Evolutionary conservation across 805 yeast genomes (phyloP).

Genomic region (Maudiozyma barnettii): DNA sequence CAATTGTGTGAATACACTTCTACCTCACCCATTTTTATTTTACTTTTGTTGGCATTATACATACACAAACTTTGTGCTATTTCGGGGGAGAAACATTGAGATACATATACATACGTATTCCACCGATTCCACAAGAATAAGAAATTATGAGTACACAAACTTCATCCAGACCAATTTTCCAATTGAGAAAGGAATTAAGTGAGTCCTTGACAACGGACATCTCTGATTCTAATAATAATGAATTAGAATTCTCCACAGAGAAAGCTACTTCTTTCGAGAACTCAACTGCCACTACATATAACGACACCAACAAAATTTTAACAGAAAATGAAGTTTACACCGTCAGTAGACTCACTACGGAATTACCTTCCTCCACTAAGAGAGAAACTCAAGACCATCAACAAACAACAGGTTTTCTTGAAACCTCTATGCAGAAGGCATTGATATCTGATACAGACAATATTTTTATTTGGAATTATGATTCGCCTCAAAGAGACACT

Average conservation of each 20-base stretch:
- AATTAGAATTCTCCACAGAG: not conserved
- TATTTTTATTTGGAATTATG: constrained; percentile 60
- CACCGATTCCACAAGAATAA: no score
- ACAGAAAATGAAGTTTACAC: constrained; percentile 26
- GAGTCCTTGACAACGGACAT: not conserved
- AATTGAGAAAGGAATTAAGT: constrained; percentile 25
- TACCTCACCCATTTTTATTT: no score
- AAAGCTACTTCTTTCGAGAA: not conserved
- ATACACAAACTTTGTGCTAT: no score
- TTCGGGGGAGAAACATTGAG: no score
- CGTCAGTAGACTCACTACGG: constrained; percentile 18
- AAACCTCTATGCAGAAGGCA: constrained; percentile 34
- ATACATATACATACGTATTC: no score
- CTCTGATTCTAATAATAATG: not conserved
- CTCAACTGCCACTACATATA: not conserved
- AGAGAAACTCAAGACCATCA: constrained; percentile 3
- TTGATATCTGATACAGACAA: constrained; percentile 40
- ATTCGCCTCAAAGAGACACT: constrained; percentile 52
- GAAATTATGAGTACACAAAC: not conserved
- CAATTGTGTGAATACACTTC: no score
- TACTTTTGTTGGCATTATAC: no score
- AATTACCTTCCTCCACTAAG: no score
- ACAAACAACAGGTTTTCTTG: constrained; percentile 30
- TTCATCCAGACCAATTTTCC: constrained; percentile 14
- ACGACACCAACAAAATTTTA: constrained; percentile 9